Percentiles rank a stretch among this genome's conserved stretches.
These are phyloP conservation scores for Colletotrichum graminicola DNA, from an alignment of 2,329 filamentous ascomycete genomes.

Conservation along the genomic window DNA sequence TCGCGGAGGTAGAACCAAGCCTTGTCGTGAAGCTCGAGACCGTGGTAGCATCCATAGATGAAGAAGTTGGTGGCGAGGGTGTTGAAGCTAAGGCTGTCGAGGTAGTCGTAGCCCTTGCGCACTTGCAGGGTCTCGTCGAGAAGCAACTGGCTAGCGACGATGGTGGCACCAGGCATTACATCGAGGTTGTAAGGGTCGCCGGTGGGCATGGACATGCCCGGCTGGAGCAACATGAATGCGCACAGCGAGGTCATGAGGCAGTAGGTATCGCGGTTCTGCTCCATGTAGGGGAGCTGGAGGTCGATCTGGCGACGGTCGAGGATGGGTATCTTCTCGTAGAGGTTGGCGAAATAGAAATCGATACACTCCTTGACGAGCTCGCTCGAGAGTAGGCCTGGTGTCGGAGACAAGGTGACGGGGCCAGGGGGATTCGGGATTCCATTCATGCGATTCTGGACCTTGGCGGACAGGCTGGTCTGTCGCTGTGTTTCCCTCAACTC, in stretches of 20 bases:
- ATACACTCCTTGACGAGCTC: slow-evolving; percentile 76
- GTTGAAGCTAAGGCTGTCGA: slow-evolving; percentile 67
- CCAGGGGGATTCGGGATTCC: slow-evolving; percentile 63
- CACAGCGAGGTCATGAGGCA: slow-evolving; percentile 74
- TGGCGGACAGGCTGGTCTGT: slow-evolving; percentile 72
- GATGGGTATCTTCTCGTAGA: slow-evolving; percentile 74
- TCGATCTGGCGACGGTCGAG: slow-evolving; percentile 70
- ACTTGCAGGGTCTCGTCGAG: slow-evolving; percentile 77
- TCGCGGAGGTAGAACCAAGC: slow-evolving; percentile 86
- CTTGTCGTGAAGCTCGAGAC: slow-evolving; percentile 78
- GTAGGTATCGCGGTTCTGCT: slow-evolving; percentile 73
- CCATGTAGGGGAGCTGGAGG: slow-evolving; percentile 69
- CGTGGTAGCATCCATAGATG: slow-evolving; percentile 79
- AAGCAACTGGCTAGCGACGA: slow-evolving; percentile 74
- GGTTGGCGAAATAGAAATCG: slow-evolving; percentile 76
- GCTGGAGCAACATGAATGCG: slow-evolving; percentile 77
- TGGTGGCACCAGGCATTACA: slow-evolving; percentile 68
- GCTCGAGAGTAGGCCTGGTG: slow-evolving; percentile 69
- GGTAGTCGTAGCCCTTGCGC: slow-evolving; percentile 72
- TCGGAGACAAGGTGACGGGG: slow-evolving; percentile 64
- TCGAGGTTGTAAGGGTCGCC: slow-evolving; percentile 69
- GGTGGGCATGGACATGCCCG: slow-evolving; percentile 72
- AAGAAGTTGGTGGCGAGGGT: slow-evolving; percentile 82
- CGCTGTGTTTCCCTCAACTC: slow-evolving; percentile 78
- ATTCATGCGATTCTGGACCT: slow-evolving; percentile 71